phyloP scores from a whole-genome alignment of 129 eudicot genomes.

The Flaveria trinervia region DNA sequence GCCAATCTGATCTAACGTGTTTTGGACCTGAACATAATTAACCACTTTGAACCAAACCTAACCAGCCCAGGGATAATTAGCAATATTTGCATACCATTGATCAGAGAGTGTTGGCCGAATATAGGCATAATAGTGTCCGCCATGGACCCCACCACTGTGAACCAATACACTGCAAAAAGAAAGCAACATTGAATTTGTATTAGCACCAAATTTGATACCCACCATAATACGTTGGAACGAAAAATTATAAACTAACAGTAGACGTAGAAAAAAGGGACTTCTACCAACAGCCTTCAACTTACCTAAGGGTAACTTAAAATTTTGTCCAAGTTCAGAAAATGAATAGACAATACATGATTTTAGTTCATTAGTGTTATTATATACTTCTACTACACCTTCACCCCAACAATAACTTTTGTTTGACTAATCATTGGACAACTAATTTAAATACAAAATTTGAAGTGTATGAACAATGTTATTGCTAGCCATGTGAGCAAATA shows the following conservation, averaged over 20 bases:
- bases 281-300: constrained; percentile 3
- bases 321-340: not conserved
- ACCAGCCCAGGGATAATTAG: not conserved
- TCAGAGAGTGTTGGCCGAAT: constrained; percentile 89
- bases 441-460: not conserved
- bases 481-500: not conserved
- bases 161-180: constrained; percentile 83
- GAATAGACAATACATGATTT: not conserved
- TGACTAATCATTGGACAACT: not conserved
- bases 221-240: not conserved
- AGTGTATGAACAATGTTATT: not conserved
- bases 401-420: not conserved
- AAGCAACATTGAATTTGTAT: constrained; percentile 18
- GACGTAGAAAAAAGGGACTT: constrained; percentile 1
- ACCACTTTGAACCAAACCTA: not conserved
- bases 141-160: constrained; percentile 97
- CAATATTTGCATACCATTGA: constrained; percentile 57
- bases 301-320: not conserved
- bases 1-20: not conserved
- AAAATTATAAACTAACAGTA: constrained; percentile 16
- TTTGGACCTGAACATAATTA: not conserved
- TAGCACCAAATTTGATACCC: constrained; percentile 22
- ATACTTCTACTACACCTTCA: not conserved
- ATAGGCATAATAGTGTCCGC: constrained; percentile 94
- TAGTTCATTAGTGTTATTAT: not conserved